Evolutionary conservation across 495 filamentous ascomycete genomes (phyloP).

Genomic region (Penicillium tannophilum): DNA sequence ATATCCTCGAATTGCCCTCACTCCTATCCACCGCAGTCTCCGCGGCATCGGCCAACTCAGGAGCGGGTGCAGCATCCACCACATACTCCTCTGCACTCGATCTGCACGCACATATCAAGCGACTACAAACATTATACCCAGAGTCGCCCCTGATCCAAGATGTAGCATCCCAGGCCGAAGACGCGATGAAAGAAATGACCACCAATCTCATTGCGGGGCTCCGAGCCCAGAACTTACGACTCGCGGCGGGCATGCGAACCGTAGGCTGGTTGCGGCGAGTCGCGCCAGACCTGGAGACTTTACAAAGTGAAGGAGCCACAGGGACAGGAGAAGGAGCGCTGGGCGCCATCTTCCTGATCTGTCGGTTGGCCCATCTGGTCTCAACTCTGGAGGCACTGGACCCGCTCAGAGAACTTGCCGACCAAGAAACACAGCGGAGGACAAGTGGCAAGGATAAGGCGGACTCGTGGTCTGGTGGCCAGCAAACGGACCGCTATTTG

Average conservation of each 20-base stretch:
- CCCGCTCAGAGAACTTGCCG: constrained; percentile 83
- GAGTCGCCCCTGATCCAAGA: constrained; percentile 72
- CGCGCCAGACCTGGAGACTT: constrained; percentile 71
- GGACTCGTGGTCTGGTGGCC: constrained; percentile 67
- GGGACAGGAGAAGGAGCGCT: constrained; percentile 62
- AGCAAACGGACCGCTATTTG: constrained; percentile 91
- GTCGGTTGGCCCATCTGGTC: constrained; percentile 76
- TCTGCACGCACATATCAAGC: constrained; percentile 88
- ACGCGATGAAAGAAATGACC: constrained; percentile 87
- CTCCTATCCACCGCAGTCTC: constrained; percentile 77
- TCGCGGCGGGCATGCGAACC: constrained; percentile 88
- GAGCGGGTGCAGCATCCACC: constrained; percentile 54
- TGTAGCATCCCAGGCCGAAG: constrained; percentile 77
- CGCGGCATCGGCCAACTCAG: constrained; percentile 53
- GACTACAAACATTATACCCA: constrained; percentile 80
- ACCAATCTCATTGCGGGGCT: constrained; percentile 79
- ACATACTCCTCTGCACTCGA: constrained; percentile 92
- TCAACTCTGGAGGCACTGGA: constrained; percentile 82
- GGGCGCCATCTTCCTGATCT: constrained; percentile 85
- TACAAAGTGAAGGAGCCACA: constrained; percentile 42
- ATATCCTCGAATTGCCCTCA: constrained; percentile 89
- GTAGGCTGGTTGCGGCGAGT: constrained; percentile 90
- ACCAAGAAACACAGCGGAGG: constrained; percentile 71
- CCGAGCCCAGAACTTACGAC: constrained; percentile 75
- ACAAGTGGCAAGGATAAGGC: constrained; percentile 27